Evolutionary conservation across 495 filamentous ascomycete genomes (phyloP).

Genomic region (Penicillium salamii): DNA sequence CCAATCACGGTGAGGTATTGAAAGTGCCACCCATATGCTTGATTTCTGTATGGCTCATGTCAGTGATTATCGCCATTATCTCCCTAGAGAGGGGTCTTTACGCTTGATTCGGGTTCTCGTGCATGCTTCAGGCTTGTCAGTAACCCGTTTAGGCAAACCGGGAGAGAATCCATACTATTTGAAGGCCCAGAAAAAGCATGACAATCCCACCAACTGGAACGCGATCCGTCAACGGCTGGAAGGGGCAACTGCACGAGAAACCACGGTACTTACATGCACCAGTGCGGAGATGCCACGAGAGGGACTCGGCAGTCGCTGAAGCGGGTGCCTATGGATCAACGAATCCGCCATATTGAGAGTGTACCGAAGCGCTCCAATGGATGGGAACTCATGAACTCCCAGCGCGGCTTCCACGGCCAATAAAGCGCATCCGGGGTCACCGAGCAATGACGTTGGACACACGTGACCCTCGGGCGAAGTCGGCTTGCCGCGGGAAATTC

Average conservation of each 20-base stretch:
- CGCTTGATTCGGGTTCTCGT: constrained; percentile 46
- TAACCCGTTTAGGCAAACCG: constrained; percentile 3
- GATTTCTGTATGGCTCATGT: constrained; percentile 44
- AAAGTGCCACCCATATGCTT: constrained; percentile 78
- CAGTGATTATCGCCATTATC: too few relatives aligned
- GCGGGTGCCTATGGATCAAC: constrained; percentile 53
- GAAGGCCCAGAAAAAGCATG: constrained; percentile 68
- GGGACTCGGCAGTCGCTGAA: constrained; percentile 71
- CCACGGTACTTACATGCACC: constrained; percentile 55
- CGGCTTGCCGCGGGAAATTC: constrained; percentile 11
- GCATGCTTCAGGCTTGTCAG: constrained; percentile 31
- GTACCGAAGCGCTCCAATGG: not conserved
- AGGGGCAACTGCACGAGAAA: not conserved
- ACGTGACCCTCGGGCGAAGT: constrained; percentile 7
- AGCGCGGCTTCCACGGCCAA: not conserved
- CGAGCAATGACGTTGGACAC: not conserved
- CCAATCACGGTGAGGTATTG: constrained; percentile 86
- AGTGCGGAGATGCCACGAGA: constrained; percentile 65
- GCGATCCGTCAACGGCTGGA: not conserved
- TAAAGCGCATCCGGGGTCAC: not conserved
- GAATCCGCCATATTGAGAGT: constrained; percentile 10
- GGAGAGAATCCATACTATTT: constrained; percentile 48
- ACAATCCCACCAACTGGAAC: constrained; percentile 53
- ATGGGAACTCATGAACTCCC: not conserved
- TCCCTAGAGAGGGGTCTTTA: constrained; percentile 33